Percentiles rank a stretch among this genome's conserved stretches.
These are phyloP conservation scores for Xylaria sp. DNA, from an alignment of 2,329 filamentous ascomycete species.

Conservation along the genomic window DNA sequence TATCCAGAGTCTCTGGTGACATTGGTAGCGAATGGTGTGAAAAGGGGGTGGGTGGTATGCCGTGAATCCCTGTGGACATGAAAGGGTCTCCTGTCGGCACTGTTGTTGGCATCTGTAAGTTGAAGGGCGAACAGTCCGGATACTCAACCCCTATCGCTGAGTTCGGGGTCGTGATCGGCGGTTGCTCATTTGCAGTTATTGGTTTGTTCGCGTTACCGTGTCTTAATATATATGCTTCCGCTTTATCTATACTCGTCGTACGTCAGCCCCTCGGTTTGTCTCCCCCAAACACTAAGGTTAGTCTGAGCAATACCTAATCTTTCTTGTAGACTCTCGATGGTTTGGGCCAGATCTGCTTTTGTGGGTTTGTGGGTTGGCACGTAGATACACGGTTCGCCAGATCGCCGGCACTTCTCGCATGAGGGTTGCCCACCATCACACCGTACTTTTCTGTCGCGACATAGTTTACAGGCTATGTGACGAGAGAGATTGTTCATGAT, in stretches of 20 bases:
- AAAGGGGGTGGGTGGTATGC: conserved; percentile 26
- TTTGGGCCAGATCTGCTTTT: conserved; percentile 34
- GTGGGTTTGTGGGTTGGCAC: conserved; percentile 34
- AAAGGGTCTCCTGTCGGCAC: conserved; percentile 21
- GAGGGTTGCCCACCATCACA: conserved; percentile 34
- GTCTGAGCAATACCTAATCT: conserved; percentile 30
- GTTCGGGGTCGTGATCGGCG: conserved; percentile 18
- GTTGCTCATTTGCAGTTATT: conserved; percentile 3
- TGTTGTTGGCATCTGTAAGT: conserved; percentile 19
- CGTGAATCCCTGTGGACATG: conserved; percentile 16
- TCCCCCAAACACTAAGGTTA: background rate
- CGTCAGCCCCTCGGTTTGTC: conserved; percentile 18
- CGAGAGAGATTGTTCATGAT: conserved; percentile 31
- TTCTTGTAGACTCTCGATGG: conserved; percentile 35
- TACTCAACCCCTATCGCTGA: conserved; percentile 27
- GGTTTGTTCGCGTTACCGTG: conserved; percentile 23
- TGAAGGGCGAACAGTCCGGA: conserved; percentile 25
- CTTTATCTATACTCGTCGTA: conserved; percentile 27
- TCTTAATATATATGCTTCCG: conserved; percentile 33
- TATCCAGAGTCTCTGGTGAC: conserved; percentile 27
- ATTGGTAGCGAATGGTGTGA: conserved; percentile 27
- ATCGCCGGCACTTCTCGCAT: conserved; percentile 35
- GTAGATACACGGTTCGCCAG: conserved; percentile 35
- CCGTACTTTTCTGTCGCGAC: conserved; percentile 35
- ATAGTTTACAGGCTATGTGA: conserved; percentile 34